These are phyloP conservation scores for Lactarius psammicola DNA, from an alignment of 768 basidiomycete species.

Conservation along the genomic window DNA sequence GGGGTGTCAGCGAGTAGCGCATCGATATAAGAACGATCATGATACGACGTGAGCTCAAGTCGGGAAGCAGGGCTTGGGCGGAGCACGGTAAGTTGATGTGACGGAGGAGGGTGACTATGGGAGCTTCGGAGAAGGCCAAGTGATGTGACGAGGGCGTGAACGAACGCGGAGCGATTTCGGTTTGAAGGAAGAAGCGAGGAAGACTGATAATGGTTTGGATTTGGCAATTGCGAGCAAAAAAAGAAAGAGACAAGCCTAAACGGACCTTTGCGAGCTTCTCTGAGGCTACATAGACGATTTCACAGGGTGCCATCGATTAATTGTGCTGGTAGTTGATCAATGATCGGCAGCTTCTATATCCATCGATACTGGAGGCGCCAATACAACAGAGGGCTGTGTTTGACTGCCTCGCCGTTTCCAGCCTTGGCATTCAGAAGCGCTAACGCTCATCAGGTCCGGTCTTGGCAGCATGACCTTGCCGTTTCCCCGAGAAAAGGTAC, in stretches of 20 bases:
- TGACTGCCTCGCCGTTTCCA: background rate
- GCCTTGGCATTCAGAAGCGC: too few species aligned
- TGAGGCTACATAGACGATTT: slow-evolving; percentile 54
- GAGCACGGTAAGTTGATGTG: slow-evolving; percentile 11
- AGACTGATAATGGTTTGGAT: slow-evolving; percentile 18
- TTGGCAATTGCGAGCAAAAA: background rate
- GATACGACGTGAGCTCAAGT: slow-evolving; percentile 23
- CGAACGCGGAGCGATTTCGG: slow-evolving; percentile 32
- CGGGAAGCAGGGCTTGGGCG: slow-evolving; percentile 15
- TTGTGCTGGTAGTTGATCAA: background rate
- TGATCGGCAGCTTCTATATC: background rate
- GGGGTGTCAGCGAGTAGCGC: slow-evolving; percentile 13
- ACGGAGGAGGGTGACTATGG: background rate
- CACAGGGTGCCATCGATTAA: slow-evolving; percentile 7
- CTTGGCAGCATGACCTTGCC: background rate
- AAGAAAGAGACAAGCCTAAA: background rate
- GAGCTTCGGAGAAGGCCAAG: slow-evolving; percentile 26
- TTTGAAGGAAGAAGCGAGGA: slow-evolving; percentile 36
- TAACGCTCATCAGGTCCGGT: background rate
- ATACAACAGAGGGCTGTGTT: background rate
- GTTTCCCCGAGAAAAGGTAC: background rate
- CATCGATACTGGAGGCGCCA: background rate
- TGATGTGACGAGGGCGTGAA: slow-evolving; percentile 33
- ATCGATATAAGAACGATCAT: slow-evolving; percentile 24
- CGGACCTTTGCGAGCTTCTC: slow-evolving; percentile 54